A percentile compares a stretch with the other conserved stretches of the same genome.
Evolutionary conservation across 169 alveolate species (phyloP).

Genomic region (Plasmodium yoelii): DNA sequence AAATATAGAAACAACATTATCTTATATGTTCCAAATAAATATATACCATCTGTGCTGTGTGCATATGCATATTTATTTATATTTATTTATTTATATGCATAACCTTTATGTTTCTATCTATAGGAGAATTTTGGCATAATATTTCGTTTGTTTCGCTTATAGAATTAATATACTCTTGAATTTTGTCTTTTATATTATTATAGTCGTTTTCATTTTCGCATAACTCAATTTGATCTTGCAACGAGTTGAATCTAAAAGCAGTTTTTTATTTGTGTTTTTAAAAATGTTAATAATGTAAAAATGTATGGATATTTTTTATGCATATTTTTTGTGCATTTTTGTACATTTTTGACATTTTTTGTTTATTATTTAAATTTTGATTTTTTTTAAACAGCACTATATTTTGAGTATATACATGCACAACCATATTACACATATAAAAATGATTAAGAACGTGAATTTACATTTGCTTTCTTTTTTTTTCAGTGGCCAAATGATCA

Average conservation of each 20-base stretch:
- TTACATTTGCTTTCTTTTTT: constrained; percentile 32
- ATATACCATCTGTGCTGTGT: too few species aligned
- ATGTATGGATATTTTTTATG: too few species aligned
- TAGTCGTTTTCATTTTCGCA: constrained; percentile 66
- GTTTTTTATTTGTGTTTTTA: background rate
- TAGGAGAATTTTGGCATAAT: constrained; percentile 59
- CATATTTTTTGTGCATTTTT: too few species aligned
- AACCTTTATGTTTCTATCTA: constrained; percentile 58
- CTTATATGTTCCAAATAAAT: too few species aligned
- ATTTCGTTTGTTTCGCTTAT: constrained; percentile 66
- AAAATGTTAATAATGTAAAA: too few species aligned
- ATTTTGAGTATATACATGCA: background rate
- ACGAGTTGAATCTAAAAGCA: constrained; percentile 36
- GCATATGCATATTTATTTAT: too few species aligned
- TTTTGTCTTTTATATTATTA: constrained; percentile 13
- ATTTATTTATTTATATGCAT: background rate
- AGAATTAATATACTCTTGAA: constrained; percentile 43
- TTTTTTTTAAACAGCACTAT: too few species aligned
- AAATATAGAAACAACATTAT: too few species aligned
- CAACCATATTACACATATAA: background rate
- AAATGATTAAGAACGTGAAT: background rate
- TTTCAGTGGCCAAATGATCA: constrained; percentile 58
- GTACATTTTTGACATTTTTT: too few species aligned
- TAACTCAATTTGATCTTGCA: constrained; percentile 60
- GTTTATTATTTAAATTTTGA: too few species aligned